These are phyloP conservation scores for Endothia cerciana DNA, from an alignment of 2,329 filamentous ascomycete species.

Conservation along the genomic window DNA sequence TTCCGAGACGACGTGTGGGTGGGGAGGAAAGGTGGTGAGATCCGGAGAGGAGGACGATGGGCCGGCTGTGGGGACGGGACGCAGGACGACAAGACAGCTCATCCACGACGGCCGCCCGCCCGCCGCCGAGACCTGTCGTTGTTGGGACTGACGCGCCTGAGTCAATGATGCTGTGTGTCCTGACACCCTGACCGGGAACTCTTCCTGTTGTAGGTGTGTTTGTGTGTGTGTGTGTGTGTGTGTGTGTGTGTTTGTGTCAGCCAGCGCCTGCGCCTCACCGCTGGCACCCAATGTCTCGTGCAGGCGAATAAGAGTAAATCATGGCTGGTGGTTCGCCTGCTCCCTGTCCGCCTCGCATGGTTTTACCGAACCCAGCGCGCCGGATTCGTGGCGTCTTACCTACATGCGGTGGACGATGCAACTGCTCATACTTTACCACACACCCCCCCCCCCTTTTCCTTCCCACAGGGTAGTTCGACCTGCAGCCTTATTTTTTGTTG, in stretches of 20 bases:
- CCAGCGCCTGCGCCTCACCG: no score
- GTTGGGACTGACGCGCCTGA: no score
- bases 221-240: no score
- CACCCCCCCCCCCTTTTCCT: background rate
- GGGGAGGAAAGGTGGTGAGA: background rate
- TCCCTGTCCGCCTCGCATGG: constrained; percentile 1
- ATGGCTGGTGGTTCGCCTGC: background rate
- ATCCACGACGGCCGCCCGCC: no score
- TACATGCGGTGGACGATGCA: background rate
- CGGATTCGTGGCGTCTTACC: constrained; percentile 5
- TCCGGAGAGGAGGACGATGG: background rate
- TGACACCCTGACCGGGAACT: no score
- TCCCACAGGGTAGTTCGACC: background rate
- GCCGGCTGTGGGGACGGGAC: background rate
- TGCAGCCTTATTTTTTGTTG: background rate
- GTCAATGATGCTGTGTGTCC: no score
- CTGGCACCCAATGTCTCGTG: background rate
- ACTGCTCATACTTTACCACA: background rate
- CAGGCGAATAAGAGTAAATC: background rate
- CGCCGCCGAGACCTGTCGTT: no score
- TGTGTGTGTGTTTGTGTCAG: no score
- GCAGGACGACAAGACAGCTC: no score
- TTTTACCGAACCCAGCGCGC: constrained; percentile 4
- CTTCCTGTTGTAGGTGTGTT: no score
- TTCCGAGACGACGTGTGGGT: background rate